Percentiles rank a stretch among this genome's conserved stretches.
These are phyloP conservation scores for Tylopilus sp. DNA, from an alignment of 768 basidiomycete species.

Conservation along the genomic window DNA sequence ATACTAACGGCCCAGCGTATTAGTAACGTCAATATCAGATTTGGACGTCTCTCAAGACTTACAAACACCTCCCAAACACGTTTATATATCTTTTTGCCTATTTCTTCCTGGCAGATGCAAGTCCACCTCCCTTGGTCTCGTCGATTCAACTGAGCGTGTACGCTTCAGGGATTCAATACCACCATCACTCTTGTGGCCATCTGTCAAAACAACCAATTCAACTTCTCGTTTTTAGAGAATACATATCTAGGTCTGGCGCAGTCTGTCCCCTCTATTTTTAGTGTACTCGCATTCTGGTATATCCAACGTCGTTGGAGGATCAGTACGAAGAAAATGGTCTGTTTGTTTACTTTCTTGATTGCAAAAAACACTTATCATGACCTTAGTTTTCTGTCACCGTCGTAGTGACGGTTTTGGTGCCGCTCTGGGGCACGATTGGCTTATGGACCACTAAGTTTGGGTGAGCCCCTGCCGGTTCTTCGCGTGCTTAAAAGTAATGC, in stretches of 20 bases:
- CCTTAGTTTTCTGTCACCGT: conserved; percentile 72
- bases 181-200: conserved; percentile 72
- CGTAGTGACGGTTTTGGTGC: conserved; percentile 71
- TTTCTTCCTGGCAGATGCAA: conserved; percentile 76
- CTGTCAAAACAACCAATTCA: conserved; percentile 78
- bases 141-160: not conserved
- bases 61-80: conserved; percentile 75
- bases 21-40: conserved; percentile 47
- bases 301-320: conserved; percentile 79
- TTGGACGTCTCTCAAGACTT: conserved; percentile 71
- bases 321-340: conserved; percentile 76
- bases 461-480: conserved; percentile 42
- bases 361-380: not conserved
- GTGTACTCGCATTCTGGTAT: conserved; percentile 80
- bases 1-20: not conserved
- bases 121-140: conserved; percentile 17
- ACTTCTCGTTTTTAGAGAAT: conserved; percentile 76
- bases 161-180: conserved; percentile 70
- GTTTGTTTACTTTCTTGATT: not conserved
- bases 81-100: conserved; percentile 75
- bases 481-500: not conserved
- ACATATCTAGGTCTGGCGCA: conserved; percentile 77
- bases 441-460: conserved; percentile 77
- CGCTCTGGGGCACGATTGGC: conserved; percentile 84
- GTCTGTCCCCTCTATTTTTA: conserved; percentile 68